Percentiles rank a stretch among this genome's conserved stretches.
These are phyloP conservation scores for Dothistroma pini DNA, from an alignment of 2,329 filamentous ascomycete genomes.

Conservation along the genomic window DNA sequence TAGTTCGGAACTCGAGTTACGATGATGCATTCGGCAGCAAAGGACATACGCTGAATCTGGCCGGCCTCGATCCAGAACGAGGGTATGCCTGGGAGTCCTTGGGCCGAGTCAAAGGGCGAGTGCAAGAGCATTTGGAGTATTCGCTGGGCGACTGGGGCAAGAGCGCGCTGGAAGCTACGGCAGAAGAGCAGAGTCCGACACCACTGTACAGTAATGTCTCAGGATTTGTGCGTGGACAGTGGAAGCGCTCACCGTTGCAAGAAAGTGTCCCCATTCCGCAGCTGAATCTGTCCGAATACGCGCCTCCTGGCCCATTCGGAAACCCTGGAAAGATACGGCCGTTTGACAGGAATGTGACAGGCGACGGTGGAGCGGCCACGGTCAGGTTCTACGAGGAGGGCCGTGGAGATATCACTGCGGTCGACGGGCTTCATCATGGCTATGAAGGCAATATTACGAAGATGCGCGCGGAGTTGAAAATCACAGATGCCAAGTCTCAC, in stretches of 20 bases:
- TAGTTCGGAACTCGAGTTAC: slow-evolving; percentile 51
- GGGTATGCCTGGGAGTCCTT: slow-evolving; percentile 76
- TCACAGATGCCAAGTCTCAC: slow-evolving; percentile 69
- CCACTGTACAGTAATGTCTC: slow-evolving; percentile 75
- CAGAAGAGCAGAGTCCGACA: slow-evolving; percentile 42
- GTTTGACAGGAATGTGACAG: slow-evolving; percentile 80
- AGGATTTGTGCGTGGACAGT: slow-evolving; percentile 71
- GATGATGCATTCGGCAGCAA: slow-evolving; percentile 47
- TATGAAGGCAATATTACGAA: slow-evolving; percentile 56
- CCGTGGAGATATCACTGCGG: slow-evolving; percentile 32
- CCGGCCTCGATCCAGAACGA: slow-evolving; percentile 71
- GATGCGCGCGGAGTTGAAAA: slow-evolving; percentile 64
- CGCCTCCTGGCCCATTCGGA: slow-evolving; percentile 64
- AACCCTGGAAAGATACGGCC: slow-evolving; percentile 43
- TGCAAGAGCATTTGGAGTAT: slow-evolving; percentile 52
- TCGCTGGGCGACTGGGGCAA: slow-evolving; percentile 37
- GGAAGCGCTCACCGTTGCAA: slow-evolving; percentile 59
- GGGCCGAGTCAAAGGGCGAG: slow-evolving; percentile 60
- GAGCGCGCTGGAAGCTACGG: slow-evolving; percentile 35
- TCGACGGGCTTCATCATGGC: slow-evolving; percentile 30
- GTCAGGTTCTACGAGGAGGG: slow-evolving; percentile 61
- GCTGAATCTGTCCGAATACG: slow-evolving; percentile 54
- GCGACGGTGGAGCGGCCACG: slow-evolving; percentile 63
- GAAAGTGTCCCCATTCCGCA: slow-evolving; percentile 42
- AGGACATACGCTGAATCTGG: slow-evolving; percentile 52